Base-by-base conservation (phyloP, 75 land plant species). In the Picea glauca region DNA sequence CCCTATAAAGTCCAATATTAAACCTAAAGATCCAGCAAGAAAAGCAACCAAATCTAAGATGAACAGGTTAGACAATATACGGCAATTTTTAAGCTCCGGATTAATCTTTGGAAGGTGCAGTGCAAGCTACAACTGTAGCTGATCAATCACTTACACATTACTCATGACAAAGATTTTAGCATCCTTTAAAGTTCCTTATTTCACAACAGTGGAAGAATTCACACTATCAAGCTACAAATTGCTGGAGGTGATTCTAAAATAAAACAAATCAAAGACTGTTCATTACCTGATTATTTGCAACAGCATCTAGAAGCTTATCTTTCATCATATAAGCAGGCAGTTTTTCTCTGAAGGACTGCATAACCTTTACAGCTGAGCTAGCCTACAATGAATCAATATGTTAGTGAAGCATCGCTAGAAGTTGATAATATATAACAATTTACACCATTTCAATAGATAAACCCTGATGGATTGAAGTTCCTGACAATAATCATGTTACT, bases 241-340 rank as follows among this genome's bases (percentile, higher is more conserved):
- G 70, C 7, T 66, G 70, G 15, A 17, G 8, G 2, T 33, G 15
- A 32, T 38, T 66, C 35, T 33, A 32, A 33, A 66, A 66, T 32
- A 66, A 35, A 32, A 66, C 17, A 66, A 7, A 17, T 66, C 20
- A 74, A 74, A 18, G 18, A 40, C 6, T 13, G 18, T 38, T 74
- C 14, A 77, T 33, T 50, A 96, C 99, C 95, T 96, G 99, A 78
- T 94, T 91, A 58, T 82, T 75, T 81, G 89, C 84, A 58, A 96
- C 92, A 76, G 95, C 90, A 77, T 88, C 85, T 74, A 96, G 50
- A 74, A 96, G 85, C 46, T 93, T 88, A 62, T 80, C 75, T 77
- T 84, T 96, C 82, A 87, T 75, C 68, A 88, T 88, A 84, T 83
- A 94, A 20, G 99, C 95, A 20, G 99, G 99, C 58, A 96, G 87